Base-by-base conservation (phyloP, 2,329 filamentous ascomycete genomes). In the Aspergillus pseudoterreus region DNA sequence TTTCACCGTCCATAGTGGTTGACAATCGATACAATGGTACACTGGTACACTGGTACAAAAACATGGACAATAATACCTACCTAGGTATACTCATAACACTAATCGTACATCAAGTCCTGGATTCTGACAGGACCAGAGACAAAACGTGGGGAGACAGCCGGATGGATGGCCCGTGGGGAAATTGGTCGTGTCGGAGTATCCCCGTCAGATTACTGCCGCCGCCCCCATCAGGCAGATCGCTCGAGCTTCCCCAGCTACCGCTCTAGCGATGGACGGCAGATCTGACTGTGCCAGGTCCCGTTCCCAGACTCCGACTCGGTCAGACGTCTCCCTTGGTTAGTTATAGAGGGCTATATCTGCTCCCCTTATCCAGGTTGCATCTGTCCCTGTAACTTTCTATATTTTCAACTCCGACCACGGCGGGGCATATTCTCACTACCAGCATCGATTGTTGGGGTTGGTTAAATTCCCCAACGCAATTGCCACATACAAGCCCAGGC, bases 271-370 rank as follows among this genome's bases (percentile, higher is more conserved):
- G 42, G 35, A 56, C 64, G 63, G 64, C 60, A 66, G 48, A 63
- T 64, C 38, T 43, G 38, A 22, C n/a, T 42, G n/a, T 39, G 11
- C 43, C 56, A 60, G 51, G 47, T 66, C 61, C 65, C 65, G 65
- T 60, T 46, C 52, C 48, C 46, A 49, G 30, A 50, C 51, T 57
- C 60, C 58, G 56, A 57, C 32, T 53, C 22, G 30, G 43, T 17
- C 22, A 6, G 15, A 8, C 6, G 5, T 30, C n/a, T 32, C 22
- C 39, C 19, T 30, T 17, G 15, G 27, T 33, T 36, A 36, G 27
- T 33, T 36, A 36, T 47, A 10, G 14, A 17, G 17, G 38, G 11
- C 46, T 54, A 54, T 59, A 57, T 57, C 17, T 43, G 17, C 33
- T 17, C 17, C 17, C 22, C 24, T 22, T 53, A 15, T 47, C 41